A percentile compares a stretch with the other conserved stretches of the same genome.
These are phyloP conservation scores for Erysiphe neolycopersici DNA, from an alignment of 2,329 filamentous ascomycete genomes.

Conservation along the genomic window DNA sequence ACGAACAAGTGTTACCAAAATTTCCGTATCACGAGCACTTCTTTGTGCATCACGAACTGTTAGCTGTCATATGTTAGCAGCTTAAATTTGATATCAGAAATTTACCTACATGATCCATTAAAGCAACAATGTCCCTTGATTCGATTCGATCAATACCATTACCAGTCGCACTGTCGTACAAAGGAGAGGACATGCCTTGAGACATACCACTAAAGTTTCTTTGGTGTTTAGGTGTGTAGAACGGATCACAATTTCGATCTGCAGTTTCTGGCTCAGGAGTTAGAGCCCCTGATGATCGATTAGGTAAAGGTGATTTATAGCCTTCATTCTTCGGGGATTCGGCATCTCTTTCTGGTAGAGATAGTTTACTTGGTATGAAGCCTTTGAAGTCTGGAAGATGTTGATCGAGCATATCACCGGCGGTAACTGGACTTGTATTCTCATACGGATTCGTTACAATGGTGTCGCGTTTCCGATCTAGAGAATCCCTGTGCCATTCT, in stretches of 20 bases:
- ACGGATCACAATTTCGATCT: slow-evolving; percentile 31
- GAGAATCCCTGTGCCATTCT: slow-evolving; percentile 34
- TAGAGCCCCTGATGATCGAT: slow-evolving; percentile 23
- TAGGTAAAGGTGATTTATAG: slow-evolving; percentile 51
- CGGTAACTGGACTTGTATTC: slow-evolving; percentile 31
- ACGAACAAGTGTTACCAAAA: slow-evolving; percentile 76
- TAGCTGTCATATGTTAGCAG: slow-evolving; percentile 22
- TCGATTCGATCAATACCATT: slow-evolving; percentile 2
- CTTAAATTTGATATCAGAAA: neutral
- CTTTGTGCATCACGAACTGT: slow-evolving; percentile 92
- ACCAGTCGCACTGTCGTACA: slow-evolving; percentile 57
- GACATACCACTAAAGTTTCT: slow-evolving; percentile 71
- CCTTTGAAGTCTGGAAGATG: slow-evolving; percentile 16
- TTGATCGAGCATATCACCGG: slow-evolving; percentile 14
- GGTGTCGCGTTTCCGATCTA: slow-evolving; percentile 37
- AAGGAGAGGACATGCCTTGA: slow-evolving; percentile 65
- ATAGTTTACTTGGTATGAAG: slow-evolving; percentile 15
- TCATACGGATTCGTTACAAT: slow-evolving; percentile 41
- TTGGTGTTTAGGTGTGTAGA: slow-evolving; percentile 29
- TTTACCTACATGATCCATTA: slow-evolving; percentile 72
- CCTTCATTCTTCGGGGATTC: slow-evolving; percentile 55
- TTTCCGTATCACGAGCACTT: slow-evolving; percentile 88
- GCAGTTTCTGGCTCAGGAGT: slow-evolving; percentile 23
- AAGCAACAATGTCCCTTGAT: slow-evolving; percentile 27
- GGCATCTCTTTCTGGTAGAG: slow-evolving; percentile 22